Conservation (phyloP, 345 rosid genomes). For the Lepidium aucheri region DNA sequence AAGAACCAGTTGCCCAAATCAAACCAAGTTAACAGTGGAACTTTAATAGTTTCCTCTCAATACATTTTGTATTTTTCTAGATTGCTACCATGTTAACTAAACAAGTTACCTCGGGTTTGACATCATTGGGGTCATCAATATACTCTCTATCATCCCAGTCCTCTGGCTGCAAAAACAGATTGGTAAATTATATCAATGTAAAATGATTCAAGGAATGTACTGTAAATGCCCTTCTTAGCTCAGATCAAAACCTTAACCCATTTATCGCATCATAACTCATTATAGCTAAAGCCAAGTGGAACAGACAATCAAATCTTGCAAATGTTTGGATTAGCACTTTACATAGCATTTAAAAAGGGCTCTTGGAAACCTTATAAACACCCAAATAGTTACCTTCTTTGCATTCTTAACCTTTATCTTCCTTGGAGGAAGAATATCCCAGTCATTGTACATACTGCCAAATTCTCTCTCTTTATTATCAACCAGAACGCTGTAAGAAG, state of each 20-base stretch:
- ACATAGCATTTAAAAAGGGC: neutral
- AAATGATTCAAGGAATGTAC: neutral
- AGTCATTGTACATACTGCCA: conserved; percentile 88
- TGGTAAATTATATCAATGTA: neutral
- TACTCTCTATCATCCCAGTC: conserved; percentile 95
- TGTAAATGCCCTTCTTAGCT: neutral
- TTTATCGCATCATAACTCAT: neutral
- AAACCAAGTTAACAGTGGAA: neutral
- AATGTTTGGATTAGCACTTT: neutral
- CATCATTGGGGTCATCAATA: conserved; percentile 72
- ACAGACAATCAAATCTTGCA: neutral
- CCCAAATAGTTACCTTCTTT: conserved; percentile 49
- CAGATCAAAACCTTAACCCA: neutral
- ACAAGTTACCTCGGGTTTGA: conserved; percentile 65
- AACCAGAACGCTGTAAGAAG: conserved; percentile 70
- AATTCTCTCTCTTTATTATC: conserved; percentile 85
- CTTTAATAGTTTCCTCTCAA: neutral
- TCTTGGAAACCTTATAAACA: neutral
- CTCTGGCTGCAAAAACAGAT: conserved; percentile 47
- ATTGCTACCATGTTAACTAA: conserved; percentile 1
- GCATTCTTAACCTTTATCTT: conserved; percentile 70
- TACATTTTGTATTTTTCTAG: neutral
- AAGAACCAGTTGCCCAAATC: neutral
- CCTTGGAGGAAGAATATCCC: conserved; percentile 93
- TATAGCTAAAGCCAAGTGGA: neutral